Evolutionary conservation across 139 green algal genomes (phyloP).

Genomic region (Tetratostichococcus sp.): DNA sequence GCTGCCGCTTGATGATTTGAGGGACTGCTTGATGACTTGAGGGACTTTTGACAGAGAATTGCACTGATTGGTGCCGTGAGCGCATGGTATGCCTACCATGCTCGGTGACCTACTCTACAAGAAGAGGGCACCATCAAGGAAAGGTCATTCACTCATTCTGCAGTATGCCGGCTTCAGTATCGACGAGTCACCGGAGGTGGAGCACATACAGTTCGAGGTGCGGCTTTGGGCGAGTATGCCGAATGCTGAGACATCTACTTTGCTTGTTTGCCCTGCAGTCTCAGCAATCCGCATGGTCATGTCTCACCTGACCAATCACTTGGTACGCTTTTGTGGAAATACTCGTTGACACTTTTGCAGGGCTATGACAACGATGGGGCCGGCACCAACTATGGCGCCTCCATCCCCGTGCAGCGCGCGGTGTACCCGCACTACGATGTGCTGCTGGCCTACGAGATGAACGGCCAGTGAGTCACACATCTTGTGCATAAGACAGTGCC

Average conservation of each 20-base stretch:
- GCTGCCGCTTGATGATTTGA: too few relatives aligned
- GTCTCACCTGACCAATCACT: too few relatives aligned
- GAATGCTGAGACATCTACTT: too few relatives aligned
- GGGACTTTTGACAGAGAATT: too few relatives aligned
- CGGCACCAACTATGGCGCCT: conserved; percentile 53
- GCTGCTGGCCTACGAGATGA: conserved; percentile 93
- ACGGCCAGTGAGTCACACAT: conserved; percentile 48
- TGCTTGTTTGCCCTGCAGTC: too few relatives aligned
- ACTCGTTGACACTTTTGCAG: too few relatives aligned
- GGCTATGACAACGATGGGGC: conserved; percentile 16
- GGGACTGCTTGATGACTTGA: too few relatives aligned
- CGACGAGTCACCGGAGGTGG: conserved; percentile 4
- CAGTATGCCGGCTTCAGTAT: background rate
- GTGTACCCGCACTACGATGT: conserved; percentile 54
- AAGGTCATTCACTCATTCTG: background rate
- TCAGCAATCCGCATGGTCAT: too few relatives aligned
- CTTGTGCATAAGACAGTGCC: background rate
- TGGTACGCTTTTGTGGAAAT: too few relatives aligned
- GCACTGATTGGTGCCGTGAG: too few relatives aligned
- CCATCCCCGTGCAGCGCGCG: conserved; percentile 69
- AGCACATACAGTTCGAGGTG: conserved; percentile 76
- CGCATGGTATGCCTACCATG: background rate
- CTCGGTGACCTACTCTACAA: background rate
- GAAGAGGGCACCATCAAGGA: too few relatives aligned
- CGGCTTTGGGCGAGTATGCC: conserved; percentile 15